A percentile compares a stretch with the other conserved stretches of the same genome.
These are phyloP conservation scores for Chamaenerion angustifolium DNA, from an alignment of 345 rosid genomes.

Conservation along the genomic window DNA sequence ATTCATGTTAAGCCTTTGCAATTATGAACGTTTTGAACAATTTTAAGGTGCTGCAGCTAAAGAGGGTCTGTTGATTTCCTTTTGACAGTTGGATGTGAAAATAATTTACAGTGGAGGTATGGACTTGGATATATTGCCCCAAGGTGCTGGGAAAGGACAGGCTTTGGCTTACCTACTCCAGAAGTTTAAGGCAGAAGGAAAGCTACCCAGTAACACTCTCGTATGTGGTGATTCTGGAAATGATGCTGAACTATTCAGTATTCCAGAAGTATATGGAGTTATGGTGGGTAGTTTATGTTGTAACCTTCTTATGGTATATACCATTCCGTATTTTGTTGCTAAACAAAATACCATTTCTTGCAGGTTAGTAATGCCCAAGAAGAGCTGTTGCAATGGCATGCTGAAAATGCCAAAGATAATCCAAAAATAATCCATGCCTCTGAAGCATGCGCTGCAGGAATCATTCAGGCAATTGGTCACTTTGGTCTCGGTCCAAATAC, in stretches of 20 bases:
- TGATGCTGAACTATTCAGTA: slow-evolving; percentile 90
- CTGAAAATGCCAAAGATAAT: slow-evolving; percentile 71
- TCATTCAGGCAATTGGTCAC: slow-evolving; percentile 82
- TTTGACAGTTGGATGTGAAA: slow-evolving; percentile 74
- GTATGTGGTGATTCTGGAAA: slow-evolving; percentile 99
- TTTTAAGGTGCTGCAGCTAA: neutral
- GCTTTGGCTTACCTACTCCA: slow-evolving; percentile 77
- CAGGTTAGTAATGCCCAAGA: slow-evolving; percentile 99
- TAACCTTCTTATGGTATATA: too few relatives aligned
- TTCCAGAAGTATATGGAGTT: slow-evolving; percentile 83
- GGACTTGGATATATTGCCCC: slow-evolving; percentile 87
- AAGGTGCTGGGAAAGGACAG: slow-evolving; percentile 98
- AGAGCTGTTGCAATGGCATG: slow-evolving; percentile 86
- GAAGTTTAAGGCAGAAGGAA: slow-evolving; percentile 63
- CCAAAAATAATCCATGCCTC: slow-evolving; percentile 71
- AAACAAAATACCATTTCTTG: neutral
- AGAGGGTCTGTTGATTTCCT: neutral
- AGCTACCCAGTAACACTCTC: slow-evolving; percentile 69
- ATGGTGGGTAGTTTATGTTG: slow-evolving; percentile 40
- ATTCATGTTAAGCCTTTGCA: too few relatives aligned
- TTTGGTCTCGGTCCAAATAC: slow-evolving; percentile 75
- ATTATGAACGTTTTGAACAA: too few relatives aligned
- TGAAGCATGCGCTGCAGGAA: slow-evolving; percentile 88
- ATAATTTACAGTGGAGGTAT: slow-evolving; percentile 88
- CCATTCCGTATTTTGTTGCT: too few relatives aligned